Base-by-base conservation (phyloP, 345 rosid genomes). In the Streptanthus diversifolius region DNA sequence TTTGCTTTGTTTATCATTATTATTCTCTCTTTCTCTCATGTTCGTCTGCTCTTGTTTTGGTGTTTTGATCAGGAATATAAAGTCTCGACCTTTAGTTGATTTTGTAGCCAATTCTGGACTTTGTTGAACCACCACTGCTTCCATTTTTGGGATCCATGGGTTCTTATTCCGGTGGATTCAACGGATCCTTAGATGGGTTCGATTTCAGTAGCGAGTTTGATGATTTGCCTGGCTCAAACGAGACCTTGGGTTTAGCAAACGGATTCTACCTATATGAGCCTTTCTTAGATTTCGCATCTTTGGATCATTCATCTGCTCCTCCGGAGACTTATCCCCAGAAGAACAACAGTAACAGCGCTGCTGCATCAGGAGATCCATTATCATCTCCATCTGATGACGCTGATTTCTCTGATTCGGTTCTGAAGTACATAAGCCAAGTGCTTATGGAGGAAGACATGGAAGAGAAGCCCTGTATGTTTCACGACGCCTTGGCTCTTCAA, bases 381-480 rank as follows among this genome's bases (percentile, higher is more conserved):
- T 79, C 85, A n/a, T 82, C 85, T 7, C 82, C 85, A 21, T 80
- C 87, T 4, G 81, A 81, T 68, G 89, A 79, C 13, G 37, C 69
- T 45, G 89, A 87, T 43, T 85, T 87, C 68, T 82, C 89, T 0
- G 85, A 86, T 48, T 77, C 82, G 4, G 86, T 85, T 73, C 80
- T 91, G 49, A 79, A 72, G 17, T 92, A 87, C 78, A 85, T 85
- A 52, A 88, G 80, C 62, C 87, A 83, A 76, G 87, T 89, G n/a
- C 92, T 92, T 41, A 84, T 89, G 92, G 92, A 92, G 32, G 96
- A 92, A 65, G 85, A 85, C 59, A 81, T 80, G 77, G 87, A 83
- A 35, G 90, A 83, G 66, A 83, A 82, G 69, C 79, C 90, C 11
- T 80, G 78, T 70, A 83, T 82, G 87, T 83, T 88, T 70, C 85